These are phyloP conservation scores for Metarhizium anisopliae DNA, from an alignment of 2,329 filamentous ascomycete genomes.

Conservation along the genomic window DNA sequence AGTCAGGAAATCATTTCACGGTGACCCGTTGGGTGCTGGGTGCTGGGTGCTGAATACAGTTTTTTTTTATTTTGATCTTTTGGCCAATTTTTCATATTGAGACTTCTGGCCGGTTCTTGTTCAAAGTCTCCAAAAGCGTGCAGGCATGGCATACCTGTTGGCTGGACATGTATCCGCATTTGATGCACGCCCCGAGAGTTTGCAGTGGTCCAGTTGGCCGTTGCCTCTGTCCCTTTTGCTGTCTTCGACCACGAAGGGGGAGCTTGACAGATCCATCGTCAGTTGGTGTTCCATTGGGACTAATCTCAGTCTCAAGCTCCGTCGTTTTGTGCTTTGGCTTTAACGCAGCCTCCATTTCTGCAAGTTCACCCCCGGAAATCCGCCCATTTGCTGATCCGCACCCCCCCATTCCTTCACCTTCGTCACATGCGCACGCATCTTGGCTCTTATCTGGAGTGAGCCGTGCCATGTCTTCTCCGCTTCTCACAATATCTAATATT, in stretches of 20 bases:
- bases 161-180: conserved; percentile 92
- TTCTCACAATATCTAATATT: conserved; percentile 88
- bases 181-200: conserved; percentile 72
- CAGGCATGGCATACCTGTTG: conserved; percentile 93
- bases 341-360: conserved; percentile 58
- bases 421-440: conserved; percentile 27
- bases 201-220: conserved; percentile 43
- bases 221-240: conserved; percentile 13
- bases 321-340: conserved; percentile 12
- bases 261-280: conserved; percentile 22
- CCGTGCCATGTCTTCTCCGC: conserved; percentile 91
- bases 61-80: not conserved
- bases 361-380: conserved; percentile 67
- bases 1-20: not conserved
- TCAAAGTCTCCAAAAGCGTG: conserved; percentile 77
- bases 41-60: not conserved
- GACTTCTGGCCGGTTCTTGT: conserved; percentile 63
- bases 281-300: conserved; percentile 12
- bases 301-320: conserved; percentile 24
- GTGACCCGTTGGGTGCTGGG: not conserved
- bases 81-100: conserved; percentile 31
- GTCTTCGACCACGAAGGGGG: conserved; percentile 19
- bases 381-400: conserved; percentile 61
- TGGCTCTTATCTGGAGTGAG: conserved; percentile 39
- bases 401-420: conserved; percentile 44